phyloP scores from a whole-genome alignment of 768 basidiomycete species.

The Tulasnella sp. region DNA sequence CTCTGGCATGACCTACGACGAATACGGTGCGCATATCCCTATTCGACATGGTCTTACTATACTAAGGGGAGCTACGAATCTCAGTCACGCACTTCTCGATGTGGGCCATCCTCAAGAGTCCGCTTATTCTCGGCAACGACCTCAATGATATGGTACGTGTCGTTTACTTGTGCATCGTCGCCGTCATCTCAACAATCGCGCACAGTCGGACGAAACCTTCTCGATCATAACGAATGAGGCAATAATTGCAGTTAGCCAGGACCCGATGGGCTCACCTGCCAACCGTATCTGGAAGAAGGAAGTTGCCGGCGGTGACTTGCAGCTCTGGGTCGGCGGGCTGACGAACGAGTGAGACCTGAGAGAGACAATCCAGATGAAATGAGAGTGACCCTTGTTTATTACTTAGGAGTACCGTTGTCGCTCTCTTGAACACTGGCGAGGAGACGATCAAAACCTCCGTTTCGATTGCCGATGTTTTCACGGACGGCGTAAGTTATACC shows the following conservation, averaged over 20 bases:
- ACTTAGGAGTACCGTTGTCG: constrained; percentile 24
- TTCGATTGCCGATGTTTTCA: constrained; percentile 26
- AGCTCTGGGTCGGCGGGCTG: constrained; percentile 27
- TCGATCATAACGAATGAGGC: constrained; percentile 30
- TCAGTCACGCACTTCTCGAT: constrained; percentile 39
- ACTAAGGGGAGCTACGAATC: not conserved
- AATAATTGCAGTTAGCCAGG: constrained; percentile 29
- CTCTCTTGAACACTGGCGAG: constrained; percentile 28
- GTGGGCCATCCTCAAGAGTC: constrained; percentile 42
- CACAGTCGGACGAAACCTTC: constrained; percentile 27
- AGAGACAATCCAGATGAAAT: not conserved
- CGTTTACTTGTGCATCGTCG: not conserved
- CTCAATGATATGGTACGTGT: constrained; percentile 25
- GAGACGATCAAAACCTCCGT: constrained; percentile 23
- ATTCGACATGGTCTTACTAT: not conserved
- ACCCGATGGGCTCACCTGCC: constrained; percentile 24
- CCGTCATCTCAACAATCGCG: not conserved
- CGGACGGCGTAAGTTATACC: constrained; percentile 24
- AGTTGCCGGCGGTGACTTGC: constrained; percentile 23
- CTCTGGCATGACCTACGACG: constrained; percentile 30
- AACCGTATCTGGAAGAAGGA: constrained; percentile 27
- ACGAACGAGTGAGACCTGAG: constrained; percentile 23
- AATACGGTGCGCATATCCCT: constrained; percentile 25
- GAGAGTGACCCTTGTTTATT: not conserved
- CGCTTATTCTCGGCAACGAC: constrained; percentile 34